Evolutionary conservation across 208 protist genomes (phyloP).

Genomic region (Leishmania aethiopica): DNA sequence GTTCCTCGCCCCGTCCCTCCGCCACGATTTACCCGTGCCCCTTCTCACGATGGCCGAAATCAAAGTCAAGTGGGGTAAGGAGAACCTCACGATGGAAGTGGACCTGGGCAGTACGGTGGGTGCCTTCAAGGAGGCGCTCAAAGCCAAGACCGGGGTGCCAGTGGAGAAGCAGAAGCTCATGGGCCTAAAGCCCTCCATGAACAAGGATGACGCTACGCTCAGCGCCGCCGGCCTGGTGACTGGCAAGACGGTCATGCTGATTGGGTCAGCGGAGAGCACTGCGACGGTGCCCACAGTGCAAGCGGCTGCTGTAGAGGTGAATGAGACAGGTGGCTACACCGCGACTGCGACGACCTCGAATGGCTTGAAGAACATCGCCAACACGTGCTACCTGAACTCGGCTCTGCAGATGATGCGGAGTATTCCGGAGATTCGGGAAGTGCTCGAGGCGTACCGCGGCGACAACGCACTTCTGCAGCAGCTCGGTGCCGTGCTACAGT

Average conservation of each 20-base stretch:
- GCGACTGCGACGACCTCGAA: slow-evolving; percentile 28
- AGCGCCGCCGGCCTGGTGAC: slow-evolving; percentile 40
- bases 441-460: slow-evolving; percentile 32
- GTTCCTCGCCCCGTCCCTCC: neutral
- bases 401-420: slow-evolving; percentile 81
- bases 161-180: slow-evolving; percentile 88
- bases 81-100: slow-evolving; percentile 59
- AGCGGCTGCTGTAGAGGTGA: slow-evolving; percentile 15
- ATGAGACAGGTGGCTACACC: slow-evolving; percentile 24
- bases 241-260: slow-evolving; percentile 79
- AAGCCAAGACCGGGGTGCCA: slow-evolving; percentile 63
- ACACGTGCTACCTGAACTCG: slow-evolving; percentile 92
- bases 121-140: slow-evolving; percentile 58
- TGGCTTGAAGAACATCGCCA: slow-evolving; percentile 80
- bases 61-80: slow-evolving; percentile 82
- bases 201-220: slow-evolving; percentile 40
- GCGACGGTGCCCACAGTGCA: slow-evolving; percentile 27
- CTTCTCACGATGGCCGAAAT: slow-evolving; percentile 40
- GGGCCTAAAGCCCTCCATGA: slow-evolving; percentile 47
- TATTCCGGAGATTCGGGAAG: slow-evolving; percentile 69
- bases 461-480: slow-evolving; percentile 43
- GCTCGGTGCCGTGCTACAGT: slow-evolving; percentile 45
- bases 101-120: slow-evolving; percentile 38
- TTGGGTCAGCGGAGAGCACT: slow-evolving; percentile 64
- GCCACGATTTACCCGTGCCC: neutral